Conservation (phyloP, 352 stramenopile genomes). For the Globisporangium radiosum region DNA sequence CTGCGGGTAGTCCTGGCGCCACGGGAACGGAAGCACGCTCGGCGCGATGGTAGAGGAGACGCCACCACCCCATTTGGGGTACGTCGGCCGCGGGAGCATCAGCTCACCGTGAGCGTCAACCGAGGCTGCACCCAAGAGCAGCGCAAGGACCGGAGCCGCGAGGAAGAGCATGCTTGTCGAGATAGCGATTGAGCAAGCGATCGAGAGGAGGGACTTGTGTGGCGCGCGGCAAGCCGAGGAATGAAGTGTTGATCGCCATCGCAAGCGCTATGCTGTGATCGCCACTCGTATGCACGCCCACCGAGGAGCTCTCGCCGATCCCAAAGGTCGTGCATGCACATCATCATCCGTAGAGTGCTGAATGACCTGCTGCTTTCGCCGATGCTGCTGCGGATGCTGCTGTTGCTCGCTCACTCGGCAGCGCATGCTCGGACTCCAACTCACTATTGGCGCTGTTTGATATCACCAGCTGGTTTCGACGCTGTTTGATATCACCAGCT, state of each 20-base stretch:
- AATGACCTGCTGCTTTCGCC: no score
- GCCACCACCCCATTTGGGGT: slow-evolving; percentile 3
- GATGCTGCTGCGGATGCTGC: no score
- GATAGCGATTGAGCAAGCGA: neutral
- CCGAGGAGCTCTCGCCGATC: no score
- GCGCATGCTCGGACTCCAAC: no score
- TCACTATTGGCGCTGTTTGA: no score
- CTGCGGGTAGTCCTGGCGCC: slow-evolving; percentile 3
- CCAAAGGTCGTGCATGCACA: no score
- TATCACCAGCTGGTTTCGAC: no score
- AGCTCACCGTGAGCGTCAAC: slow-evolving; percentile 4
- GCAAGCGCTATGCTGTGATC: no score
- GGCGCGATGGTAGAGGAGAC: slow-evolving; percentile 5
- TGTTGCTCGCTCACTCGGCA: no score
- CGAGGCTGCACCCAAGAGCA: neutral
- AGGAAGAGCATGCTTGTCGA: neutral
- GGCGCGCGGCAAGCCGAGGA: neutral
- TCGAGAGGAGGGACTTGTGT: neutral
- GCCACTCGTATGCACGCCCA: no score
- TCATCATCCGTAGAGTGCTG: no score
- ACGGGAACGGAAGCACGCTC: slow-evolving; percentile 3
- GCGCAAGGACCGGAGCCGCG: neutral
- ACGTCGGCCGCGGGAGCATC: slow-evolving; percentile 4
- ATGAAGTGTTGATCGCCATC: neutral
- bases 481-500: no score